Evolutionary conservation across 2,329 filamentous ascomycete genomes (phyloP).

Genomic region (Neonectria neomacrospora): DNA sequence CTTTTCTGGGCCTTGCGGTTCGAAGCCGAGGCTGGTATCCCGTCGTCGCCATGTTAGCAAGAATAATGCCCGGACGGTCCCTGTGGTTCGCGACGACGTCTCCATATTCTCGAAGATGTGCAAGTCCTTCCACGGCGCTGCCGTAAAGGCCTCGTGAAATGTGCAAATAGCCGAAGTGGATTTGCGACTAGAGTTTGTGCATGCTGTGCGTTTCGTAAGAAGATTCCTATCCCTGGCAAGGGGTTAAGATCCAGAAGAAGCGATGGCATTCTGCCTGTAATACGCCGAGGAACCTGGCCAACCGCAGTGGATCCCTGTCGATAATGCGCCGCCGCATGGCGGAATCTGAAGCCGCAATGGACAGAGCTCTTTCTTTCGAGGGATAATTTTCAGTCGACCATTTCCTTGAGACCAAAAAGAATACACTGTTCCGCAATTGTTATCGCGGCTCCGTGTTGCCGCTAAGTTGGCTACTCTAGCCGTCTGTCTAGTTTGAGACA

Average conservation of each 20-base stretch:
- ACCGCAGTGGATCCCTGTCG: slow-evolving; percentile 10
- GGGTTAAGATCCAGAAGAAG: slow-evolving; percentile 15
- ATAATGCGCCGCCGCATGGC: slow-evolving; percentile 11
- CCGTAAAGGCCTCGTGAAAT: background rate
- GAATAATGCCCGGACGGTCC: background rate
- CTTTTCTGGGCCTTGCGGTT: background rate
- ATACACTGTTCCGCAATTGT: slow-evolving; percentile 16
- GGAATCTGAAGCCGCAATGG: slow-evolving; percentile 2
- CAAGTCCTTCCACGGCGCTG: background rate
- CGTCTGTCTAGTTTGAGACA: slow-evolving; percentile 33
- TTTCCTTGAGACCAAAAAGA: background rate
- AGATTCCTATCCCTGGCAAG: background rate
- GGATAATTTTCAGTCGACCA: background rate
- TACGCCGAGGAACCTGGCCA: slow-evolving; percentile 19
- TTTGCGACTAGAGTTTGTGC: background rate
- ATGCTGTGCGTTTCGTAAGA: background rate
- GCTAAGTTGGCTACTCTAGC: slow-evolving; percentile 32
- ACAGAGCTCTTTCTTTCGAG: background rate
- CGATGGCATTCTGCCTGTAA: slow-evolving; percentile 9
- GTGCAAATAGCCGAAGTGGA: background rate
- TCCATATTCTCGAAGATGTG: background rate
- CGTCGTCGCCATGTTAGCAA: background rate
- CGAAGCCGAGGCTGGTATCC: background rate
- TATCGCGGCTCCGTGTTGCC: slow-evolving; percentile 31
- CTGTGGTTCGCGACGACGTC: background rate